Base-by-base conservation (phyloP, 2,329 filamentous ascomycete genomes). In the Parasarocladium wereldwijsianum region DNA sequence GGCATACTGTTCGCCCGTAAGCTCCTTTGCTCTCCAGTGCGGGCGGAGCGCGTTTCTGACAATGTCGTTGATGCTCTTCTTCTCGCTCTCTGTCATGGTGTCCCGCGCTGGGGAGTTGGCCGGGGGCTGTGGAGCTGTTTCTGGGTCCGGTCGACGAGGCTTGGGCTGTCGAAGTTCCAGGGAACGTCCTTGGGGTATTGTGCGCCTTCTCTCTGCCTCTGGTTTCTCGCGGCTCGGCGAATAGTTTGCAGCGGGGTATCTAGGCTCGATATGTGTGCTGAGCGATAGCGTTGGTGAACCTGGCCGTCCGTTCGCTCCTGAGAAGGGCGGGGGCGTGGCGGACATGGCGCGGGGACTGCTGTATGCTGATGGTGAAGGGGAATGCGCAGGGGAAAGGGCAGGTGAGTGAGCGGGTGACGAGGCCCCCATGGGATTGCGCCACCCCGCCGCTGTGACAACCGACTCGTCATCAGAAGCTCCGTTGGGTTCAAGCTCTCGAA, bases 1-100 rank as follows among this genome's bases (percentile, higher is more conserved):
- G 3, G 83, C 87, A 51, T 93, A 98, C 52, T 94, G 79, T 35
- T 93, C 82, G 41, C 85, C 82, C 12, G 76, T 84, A 37, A 96
- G 67, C 38, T 77, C 70, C 42, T 79, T 76, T 24, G 77, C 77
- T 37, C 76, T 70, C 62, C 87, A 96, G 40, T 84, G 70, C 18
- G 86, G 84, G 41, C 82, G 81, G 24, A 98, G 61, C 5, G 81
- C 83, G 24, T 67, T 62, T 39, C 83, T 81, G 41, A 96, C 90
- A 55, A 96, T 84, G 41, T 76, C 76, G 48, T 85, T 87, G 39
- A 98, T 79, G 45, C 76, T 84, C 40, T 82, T 76, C 52, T 98
- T 98, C 38, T 82, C 79, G 38, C 82, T 76, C 15, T 84, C 72
- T 1, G 86, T 79, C 43, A 93, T 68, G 8, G 51, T 44, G 25